Conservation (phyloP, 1,284 basidiomycete genomes). For the Cutaneotrichosporon arboriforme region DNA sequence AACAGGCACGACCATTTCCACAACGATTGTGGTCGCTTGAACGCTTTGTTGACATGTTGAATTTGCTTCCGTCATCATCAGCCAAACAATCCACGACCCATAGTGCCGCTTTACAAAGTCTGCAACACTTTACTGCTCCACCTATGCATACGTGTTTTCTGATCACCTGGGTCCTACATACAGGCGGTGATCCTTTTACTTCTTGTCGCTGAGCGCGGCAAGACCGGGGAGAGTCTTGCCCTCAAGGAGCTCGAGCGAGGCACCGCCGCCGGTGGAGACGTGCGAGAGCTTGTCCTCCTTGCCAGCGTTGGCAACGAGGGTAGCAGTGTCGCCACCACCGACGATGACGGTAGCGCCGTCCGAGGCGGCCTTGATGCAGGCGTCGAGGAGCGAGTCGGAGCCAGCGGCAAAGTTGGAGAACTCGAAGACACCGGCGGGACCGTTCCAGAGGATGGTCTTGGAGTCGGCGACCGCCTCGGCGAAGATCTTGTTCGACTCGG, state of each 20-base stretch:
- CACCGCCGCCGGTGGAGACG: slow-evolving; percentile 95
- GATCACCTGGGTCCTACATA: background rate
- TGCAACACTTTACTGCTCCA: background rate
- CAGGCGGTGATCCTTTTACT: slow-evolving; percentile 19
- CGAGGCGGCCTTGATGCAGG: slow-evolving; percentile 78
- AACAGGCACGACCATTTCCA: no score
- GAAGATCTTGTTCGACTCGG: slow-evolving; percentile 75
- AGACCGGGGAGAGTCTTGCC: slow-evolving; percentile 90
- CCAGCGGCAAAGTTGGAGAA: slow-evolving; percentile 86
- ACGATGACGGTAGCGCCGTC: slow-evolving; percentile 89
- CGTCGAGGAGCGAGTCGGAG: slow-evolving; percentile 78
- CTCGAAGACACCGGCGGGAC: slow-evolving; percentile 96
- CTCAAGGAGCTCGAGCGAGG: slow-evolving; percentile 89
- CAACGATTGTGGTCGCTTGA: background rate
- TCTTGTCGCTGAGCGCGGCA: slow-evolving; percentile 68
- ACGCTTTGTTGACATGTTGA: slow-evolving; percentile 17
- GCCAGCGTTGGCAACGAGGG: slow-evolving; percentile 74
- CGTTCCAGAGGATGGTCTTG: slow-evolving; percentile 99
- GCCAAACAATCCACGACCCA: background rate
- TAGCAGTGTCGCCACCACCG: slow-evolving; percentile 89
- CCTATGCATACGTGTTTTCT: background rate
- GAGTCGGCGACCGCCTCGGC: slow-evolving; percentile 72
- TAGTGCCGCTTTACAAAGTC: background rate
- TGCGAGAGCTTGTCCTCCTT: slow-evolving; percentile 88
- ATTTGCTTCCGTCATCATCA: slow-evolving; percentile 8